phyloP scores from a whole-genome alignment of 108 stramenopile species.

The Aurantiochytrium sp. region DNA sequence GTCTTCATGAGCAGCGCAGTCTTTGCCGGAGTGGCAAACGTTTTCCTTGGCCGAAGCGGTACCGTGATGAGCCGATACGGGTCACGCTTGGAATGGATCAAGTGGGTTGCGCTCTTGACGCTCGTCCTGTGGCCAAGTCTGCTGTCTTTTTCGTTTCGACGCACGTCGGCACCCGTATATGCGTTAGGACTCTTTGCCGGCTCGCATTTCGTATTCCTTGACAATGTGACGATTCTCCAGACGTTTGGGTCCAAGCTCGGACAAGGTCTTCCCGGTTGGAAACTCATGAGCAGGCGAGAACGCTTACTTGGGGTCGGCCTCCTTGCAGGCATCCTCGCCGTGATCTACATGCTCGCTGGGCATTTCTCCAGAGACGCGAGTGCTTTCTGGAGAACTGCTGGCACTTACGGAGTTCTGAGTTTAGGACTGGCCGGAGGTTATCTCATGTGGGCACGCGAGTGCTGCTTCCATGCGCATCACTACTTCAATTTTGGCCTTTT shows the following conservation, averaged over 20 bases:
- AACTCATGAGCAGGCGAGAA: neutral
- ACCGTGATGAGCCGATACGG: neutral
- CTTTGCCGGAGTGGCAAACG: neutral
- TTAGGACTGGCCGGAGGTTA: neutral
- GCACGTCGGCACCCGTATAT: neutral
- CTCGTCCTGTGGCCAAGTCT: neutral
- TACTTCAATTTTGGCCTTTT: neutral
- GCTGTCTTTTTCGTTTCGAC: neutral
- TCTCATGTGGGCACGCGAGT: neutral
- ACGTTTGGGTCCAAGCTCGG: slow-evolving; percentile 9
- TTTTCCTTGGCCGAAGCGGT: neutral
- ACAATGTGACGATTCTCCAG: neutral
- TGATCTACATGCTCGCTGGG: neutral
- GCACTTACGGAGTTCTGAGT: neutral
- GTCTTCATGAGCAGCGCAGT: neutral
- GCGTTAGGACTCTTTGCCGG: neutral
- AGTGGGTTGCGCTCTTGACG: neutral
- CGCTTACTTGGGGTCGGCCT: neutral
- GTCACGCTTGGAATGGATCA: neutral
- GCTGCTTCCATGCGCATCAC: neutral
- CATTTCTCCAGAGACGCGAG: neutral
- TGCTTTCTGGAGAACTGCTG: neutral
- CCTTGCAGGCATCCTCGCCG: neutral
- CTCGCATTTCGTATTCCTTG: neutral
- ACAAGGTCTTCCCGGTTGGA: neutral